phyloP scores from a whole-genome alignment of 352 stramenopile species.

The Globisporangium polare region DNA sequence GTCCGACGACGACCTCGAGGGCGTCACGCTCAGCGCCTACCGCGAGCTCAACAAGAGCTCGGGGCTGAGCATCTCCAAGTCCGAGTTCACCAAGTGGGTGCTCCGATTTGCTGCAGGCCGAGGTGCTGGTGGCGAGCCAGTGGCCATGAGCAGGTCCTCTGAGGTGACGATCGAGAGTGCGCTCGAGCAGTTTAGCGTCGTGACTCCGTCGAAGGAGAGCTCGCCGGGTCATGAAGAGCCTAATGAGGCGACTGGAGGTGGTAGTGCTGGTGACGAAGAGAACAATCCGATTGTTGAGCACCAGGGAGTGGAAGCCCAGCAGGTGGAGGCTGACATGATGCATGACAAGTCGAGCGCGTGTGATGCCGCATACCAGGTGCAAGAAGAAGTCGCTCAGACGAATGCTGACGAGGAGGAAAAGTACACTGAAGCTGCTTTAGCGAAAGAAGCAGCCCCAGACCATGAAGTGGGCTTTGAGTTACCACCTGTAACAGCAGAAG shows the following conservation, averaged over 20 bases:
- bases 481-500: not conserved
- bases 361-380: not conserved
- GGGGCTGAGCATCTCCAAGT: slow-evolving; percentile 52
- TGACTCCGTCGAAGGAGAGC: not conserved
- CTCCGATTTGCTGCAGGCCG: slow-evolving; percentile 27
- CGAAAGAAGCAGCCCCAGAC: not conserved
- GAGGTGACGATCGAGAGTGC: slow-evolving; percentile 10
- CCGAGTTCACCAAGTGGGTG: slow-evolving; percentile 58
- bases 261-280: not conserved
- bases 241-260: not conserved
- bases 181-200: slow-evolving; percentile 7
- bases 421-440: not conserved
- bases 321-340: not conserved
- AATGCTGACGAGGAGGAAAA: not conserved
- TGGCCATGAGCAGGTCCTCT: not conserved
- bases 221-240: not conserved
- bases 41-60: slow-evolving; percentile 52
- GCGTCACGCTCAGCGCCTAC: slow-evolving; percentile 51
- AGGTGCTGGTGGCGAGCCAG: not conserved
- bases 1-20: slow-evolving; percentile 56
- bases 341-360: not conserved
- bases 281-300: not conserved
- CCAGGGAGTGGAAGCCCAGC: too few relatives aligned
- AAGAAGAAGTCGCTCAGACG: not conserved
- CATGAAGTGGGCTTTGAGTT: not conserved